A percentile compares a stretch with the other conserved stretches of the same genome.
These are phyloP conservation scores for Aspergillus ochraceoroseus DNA, from an alignment of 2,329 filamentous ascomycete species.

Conservation along the genomic window DNA sequence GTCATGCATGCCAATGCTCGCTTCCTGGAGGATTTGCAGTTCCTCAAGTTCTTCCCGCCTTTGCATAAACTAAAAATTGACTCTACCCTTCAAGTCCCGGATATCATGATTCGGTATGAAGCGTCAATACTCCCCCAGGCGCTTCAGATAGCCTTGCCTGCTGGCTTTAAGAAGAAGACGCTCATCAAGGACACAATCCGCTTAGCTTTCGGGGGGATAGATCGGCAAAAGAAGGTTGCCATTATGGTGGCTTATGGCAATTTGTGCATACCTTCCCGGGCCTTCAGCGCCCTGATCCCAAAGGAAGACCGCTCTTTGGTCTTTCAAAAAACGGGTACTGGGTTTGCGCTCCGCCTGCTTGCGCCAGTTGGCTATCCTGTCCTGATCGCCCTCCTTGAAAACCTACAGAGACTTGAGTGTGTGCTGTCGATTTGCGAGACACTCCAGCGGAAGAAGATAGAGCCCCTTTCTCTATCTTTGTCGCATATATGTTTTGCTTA, in stretches of 20 bases:
- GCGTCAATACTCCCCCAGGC: constrained; percentile 28
- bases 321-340: constrained; percentile 31
- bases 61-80: constrained; percentile 31
- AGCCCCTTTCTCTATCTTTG: constrained; percentile 32
- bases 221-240: constrained; percentile 29
- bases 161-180: constrained; percentile 24
- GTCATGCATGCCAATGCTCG: constrained; percentile 38
- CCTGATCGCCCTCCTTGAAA: constrained; percentile 34
- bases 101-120: constrained; percentile 35
- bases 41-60: constrained; percentile 27
- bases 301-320: constrained; percentile 31
- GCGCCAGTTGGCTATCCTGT: constrained; percentile 35
- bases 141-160: constrained; percentile 29
- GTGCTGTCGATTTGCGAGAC: constrained; percentile 34
- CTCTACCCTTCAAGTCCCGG: constrained; percentile 32
- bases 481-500: constrained; percentile 37
- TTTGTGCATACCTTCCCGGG: constrained; percentile 27
- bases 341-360: constrained; percentile 39
- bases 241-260: constrained; percentile 38
- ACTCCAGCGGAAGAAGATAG: constrained; percentile 33
- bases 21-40: constrained; percentile 30
- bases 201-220: constrained; percentile 38
- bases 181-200: constrained; percentile 36
- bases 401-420: constrained; percentile 38
- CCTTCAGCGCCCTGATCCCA: constrained; percentile 25